Evolutionary conservation across 768 basidiomycete genomes (phyloP), one percentile per base, ranked within the genome.

Genomic region (Boletus reticuloceps): DNA sequence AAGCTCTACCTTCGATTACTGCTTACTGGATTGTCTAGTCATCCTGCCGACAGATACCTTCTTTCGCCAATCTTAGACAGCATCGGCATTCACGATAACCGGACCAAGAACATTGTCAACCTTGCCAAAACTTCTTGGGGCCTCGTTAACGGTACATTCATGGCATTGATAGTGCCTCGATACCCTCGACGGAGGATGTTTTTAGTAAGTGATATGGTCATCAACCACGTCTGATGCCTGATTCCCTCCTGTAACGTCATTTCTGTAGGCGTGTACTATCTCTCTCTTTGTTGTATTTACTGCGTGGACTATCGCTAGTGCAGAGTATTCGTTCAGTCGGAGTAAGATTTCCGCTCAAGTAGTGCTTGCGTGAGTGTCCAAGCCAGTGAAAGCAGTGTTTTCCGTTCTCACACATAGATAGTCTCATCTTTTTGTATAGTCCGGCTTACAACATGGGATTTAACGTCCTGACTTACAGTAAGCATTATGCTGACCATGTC

Each of bases 61-160:
- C 55, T 63, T 34, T n/a, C 55, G 27, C 48, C 44, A 5, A 46
- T 49, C 41, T 37, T 58, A 39, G 56, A 58, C 16, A 50, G 22
- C 13, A 50, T 58, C 14, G 56, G 56, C 17, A 54, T 58, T 22
- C 56, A 50, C 4, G 44, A 50, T 36, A 50, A 63, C 39, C 53
- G 40, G 16, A 57, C 51, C 16, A 66, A 64, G 27, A 52, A 66
- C 11, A 38, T 51, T 39, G 29, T 46, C 37, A 55, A 50, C n/a
- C 34, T 58, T 0, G 9, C 50, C 13, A 38, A 2, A 25, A 8
- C 13, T 8, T 42, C 32, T 12, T 54, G 57, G 57, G 16, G 49
- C 40, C 8, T 58, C 4, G n/a, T 58, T 42, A 55, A 22, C 37
- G 20, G 5, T 38, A 55, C 22, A 13, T 6, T 37, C 22, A 12